Evolutionary conservation across 768 basidiomycete genomes (phyloP), one percentile per base, ranked within the genome.

Genomic region (Chlorophyllum brunneum): DNA sequence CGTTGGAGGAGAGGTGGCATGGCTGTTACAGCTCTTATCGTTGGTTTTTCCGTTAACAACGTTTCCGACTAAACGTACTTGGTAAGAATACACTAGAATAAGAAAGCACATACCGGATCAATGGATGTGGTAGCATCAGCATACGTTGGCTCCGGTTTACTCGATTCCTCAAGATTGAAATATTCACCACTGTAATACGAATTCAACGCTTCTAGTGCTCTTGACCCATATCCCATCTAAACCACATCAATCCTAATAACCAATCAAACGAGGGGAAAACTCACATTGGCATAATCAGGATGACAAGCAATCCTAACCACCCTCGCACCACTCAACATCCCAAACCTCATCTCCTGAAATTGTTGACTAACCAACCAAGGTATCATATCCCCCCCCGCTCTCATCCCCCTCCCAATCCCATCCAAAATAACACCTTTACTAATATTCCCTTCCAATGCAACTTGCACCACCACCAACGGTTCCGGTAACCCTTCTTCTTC

Each of bases 301-400:
- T 97, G 94, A 26, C 90, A 92, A 26, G 97, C 95, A 46, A 99
- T 86, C 52, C 97, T 76, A 13, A 99, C 95, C 20, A 99, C 72
- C 41, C 97, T 74, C 5, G 89, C 95, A 0, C 97, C 97, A 34
- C 91, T 93, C 57, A 99, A 71, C 69, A 81, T 75, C 5, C 92
- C 95, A 68, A 99, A 99, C 65, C 89, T 87, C 59, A 80, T 86
- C 67, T 99, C 97, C 72, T 97, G 93, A 76, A 91, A 99, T 74
- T 98, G 85, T 66, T 94, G 92, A 38, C 90, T 84, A 40, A 99
- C 74, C 22, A 97, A 74, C 95, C 97, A 99, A 0, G 97, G 97
- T 54, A 99, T 97, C 83, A 99, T 85, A 70, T 99, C 97, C 1
- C 97, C 97, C 0, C 92, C 88, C 2, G 89, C 87, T 51, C 92